A percentile compares a stretch with the other conserved stretches of the same genome.
These are phyloP conservation scores for Mrakia hoshinonis DNA, from an alignment of 768 basidiomycete genomes.

Conservation along the genomic window DNA sequence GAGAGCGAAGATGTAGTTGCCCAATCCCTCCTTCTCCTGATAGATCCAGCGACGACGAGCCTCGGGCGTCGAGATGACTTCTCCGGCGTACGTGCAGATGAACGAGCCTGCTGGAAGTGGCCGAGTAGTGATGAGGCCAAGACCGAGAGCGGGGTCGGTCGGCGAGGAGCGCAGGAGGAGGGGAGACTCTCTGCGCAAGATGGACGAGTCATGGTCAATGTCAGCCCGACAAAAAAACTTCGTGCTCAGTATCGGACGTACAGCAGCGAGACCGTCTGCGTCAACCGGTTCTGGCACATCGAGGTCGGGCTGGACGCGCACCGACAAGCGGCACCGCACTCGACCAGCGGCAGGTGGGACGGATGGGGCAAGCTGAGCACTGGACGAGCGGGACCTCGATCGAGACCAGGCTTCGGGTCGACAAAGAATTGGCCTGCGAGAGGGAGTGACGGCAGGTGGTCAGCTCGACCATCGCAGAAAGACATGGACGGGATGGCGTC, in stretches of 20 bases:
- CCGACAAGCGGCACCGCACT: slow-evolving; percentile 5
- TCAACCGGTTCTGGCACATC: slow-evolving; percentile 3
- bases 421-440: slow-evolving; percentile 20
- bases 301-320: background rate
- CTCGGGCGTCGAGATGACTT: background rate
- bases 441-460: background rate
- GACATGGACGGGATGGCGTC: background rate
- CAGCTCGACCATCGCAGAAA: background rate
- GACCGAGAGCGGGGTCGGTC: background rate
- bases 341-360: slow-evolving; percentile 19
- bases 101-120: slow-evolving; percentile 6
- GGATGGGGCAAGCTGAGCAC: slow-evolving; percentile 14
- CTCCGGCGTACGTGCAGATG: slow-evolving; percentile 25
- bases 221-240: no score
- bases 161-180: slow-evolving; percentile 16
- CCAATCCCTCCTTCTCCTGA: background rate
- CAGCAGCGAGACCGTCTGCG: background rate
- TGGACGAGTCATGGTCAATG: no score
- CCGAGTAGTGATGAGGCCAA: slow-evolving; percentile 14
- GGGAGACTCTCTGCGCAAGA: background rate
- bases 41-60: slow-evolving; percentile 2
- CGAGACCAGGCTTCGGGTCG: background rate
- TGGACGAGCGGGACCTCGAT: background rate
- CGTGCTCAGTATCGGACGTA: background rate
- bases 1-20: slow-evolving; percentile 22